These are phyloP conservation scores for Raffaelea arxii DNA, from an alignment of 2,329 filamentous ascomycete genomes.

Conservation along the genomic window DNA sequence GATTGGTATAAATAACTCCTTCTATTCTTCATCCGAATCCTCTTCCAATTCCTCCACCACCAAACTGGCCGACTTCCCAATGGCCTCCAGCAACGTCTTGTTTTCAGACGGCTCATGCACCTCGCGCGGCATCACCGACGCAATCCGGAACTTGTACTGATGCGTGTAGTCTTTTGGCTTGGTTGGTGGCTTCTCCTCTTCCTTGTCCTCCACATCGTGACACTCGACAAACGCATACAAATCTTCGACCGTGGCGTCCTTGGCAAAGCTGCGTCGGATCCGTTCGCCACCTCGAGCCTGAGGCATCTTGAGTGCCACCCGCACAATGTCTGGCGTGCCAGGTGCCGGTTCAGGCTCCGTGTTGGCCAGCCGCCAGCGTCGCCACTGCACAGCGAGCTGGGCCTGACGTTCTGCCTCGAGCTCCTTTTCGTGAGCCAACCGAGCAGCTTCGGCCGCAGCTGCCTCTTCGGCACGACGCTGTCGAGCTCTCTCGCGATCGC, in stretches of 20 bases:
- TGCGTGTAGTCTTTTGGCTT: conserved; percentile 65
- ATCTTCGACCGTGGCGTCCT: conserved; percentile 68
- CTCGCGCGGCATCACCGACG: conserved; percentile 73
- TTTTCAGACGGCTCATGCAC: conserved; percentile 63
- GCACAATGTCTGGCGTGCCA: conserved; percentile 56
- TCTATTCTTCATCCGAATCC: neutral
- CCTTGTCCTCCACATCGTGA: conserved; percentile 24
- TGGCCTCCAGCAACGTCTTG: conserved; percentile 58
- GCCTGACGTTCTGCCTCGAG: conserved; percentile 46
- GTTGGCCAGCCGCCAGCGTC: conserved; percentile 61
- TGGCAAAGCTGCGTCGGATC: conserved; percentile 58
- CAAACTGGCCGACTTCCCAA: conserved; percentile 77
- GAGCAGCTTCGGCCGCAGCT: conserved; percentile 56
- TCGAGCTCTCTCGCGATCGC: conserved; percentile 75
- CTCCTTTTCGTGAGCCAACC: conserved; percentile 48
- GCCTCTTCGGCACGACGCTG: conserved; percentile 67
- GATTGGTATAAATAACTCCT: too few species aligned
- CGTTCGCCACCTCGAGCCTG: conserved; percentile 55
- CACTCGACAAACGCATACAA: conserved; percentile 96
- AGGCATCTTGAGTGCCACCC: conserved; percentile 59
- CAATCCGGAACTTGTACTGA: conserved; percentile 74
- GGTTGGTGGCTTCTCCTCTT: conserved; percentile 33
- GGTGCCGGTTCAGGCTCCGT: conserved; percentile 55
- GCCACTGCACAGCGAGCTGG: conserved; percentile 50
- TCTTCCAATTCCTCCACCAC: conserved; percentile 60